Percentiles rank a stretch among this genome's conserved stretches.
These are phyloP conservation scores for Dillenia suffruticosa DNA, from an alignment of 164 flowering plant genomes.

Conservation along the genomic window DNA sequence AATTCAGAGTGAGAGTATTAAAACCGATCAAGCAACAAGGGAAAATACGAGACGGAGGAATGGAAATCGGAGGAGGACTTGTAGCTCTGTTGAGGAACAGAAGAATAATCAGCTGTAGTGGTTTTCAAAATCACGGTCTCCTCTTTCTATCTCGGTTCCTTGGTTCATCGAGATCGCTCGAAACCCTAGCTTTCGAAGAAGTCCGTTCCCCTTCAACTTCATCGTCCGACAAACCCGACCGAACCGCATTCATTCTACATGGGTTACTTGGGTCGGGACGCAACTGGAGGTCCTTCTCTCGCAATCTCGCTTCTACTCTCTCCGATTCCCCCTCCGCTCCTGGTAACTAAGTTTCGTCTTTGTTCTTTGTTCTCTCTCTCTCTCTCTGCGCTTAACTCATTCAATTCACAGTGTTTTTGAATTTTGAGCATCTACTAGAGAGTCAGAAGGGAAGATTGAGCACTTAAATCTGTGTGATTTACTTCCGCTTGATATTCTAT, in stretches of 20 bases:
- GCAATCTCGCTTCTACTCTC: slow-evolving; percentile 53
- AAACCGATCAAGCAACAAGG: no score
- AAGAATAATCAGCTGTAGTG: no score
- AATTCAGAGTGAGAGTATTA: no score
- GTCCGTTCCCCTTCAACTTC: slow-evolving; percentile 24
- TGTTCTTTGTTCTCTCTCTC: not conserved
- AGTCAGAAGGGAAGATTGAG: not conserved
- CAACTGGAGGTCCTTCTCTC: slow-evolving; percentile 91
- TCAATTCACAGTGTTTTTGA: not conserved
- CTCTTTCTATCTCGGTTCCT: slow-evolving; percentile 21
- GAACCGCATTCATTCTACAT: slow-evolving; percentile 78
- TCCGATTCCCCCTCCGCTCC: slow-evolving; percentile 36
- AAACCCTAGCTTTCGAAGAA: slow-evolving; percentile 87
- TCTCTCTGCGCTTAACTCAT: not conserved
- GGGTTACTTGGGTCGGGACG: slow-evolving; percentile 85
- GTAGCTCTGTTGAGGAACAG: no score
- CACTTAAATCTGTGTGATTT: not conserved
- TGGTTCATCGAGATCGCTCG: slow-evolving; percentile 23
- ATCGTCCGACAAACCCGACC: slow-evolving; percentile 21
- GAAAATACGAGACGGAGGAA: no score
- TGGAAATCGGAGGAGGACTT: no score
- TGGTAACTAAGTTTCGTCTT: slow-evolving; percentile 18
- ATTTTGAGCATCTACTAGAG: not conserved
- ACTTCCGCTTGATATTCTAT: not conserved
- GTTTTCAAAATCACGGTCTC: not conserved